Conservation (phyloP, 805 yeast species). For the Jamesozyma jinghongensis region DNA sequence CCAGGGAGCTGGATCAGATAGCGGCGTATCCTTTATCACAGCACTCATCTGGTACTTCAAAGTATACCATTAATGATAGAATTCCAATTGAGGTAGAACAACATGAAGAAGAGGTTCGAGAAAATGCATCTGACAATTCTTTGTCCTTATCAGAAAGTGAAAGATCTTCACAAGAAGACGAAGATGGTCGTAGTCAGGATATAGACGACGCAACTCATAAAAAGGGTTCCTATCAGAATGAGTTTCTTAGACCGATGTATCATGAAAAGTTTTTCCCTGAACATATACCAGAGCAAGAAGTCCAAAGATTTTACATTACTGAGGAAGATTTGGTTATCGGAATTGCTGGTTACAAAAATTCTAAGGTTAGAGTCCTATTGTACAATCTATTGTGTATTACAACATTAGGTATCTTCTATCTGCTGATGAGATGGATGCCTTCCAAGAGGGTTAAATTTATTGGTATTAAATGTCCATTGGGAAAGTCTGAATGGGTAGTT, state of each 20-base stretch:
- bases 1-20: slow-evolving; percentile 5
- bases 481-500: slow-evolving; percentile 84
- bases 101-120: slow-evolving; percentile 29
- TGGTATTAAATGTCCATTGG: slow-evolving; percentile 63
- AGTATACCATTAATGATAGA: slow-evolving; percentile 32
- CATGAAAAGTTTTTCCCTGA: slow-evolving; percentile 39
- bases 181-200: slow-evolving; percentile 18
- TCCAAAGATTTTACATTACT: slow-evolving; percentile 83
- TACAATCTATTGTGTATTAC: slow-evolving; percentile 47
- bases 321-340: slow-evolving; percentile 94
- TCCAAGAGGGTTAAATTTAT: slow-evolving; percentile 54
- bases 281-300: slow-evolving; percentile 36
- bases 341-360: slow-evolving; percentile 76
- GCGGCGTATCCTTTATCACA: slow-evolving; percentile 14
- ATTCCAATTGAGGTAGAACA: slow-evolving; percentile 32
- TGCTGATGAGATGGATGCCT: slow-evolving; percentile 82
- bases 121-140: slow-evolving; percentile 21
- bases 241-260: slow-evolving; percentile 26
- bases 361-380: slow-evolving; percentile 35
- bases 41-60: slow-evolving; percentile 31
- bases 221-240: slow-evolving; percentile 23
- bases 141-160: slow-evolving; percentile 14
- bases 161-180: slow-evolving; percentile 12
- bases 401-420: slow-evolving; percentile 65
- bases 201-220: slow-evolving; percentile 18